Conservation (phyloP, 2,329 filamentous ascomycete genomes). For the Myrmaecium sp. region DNA sequence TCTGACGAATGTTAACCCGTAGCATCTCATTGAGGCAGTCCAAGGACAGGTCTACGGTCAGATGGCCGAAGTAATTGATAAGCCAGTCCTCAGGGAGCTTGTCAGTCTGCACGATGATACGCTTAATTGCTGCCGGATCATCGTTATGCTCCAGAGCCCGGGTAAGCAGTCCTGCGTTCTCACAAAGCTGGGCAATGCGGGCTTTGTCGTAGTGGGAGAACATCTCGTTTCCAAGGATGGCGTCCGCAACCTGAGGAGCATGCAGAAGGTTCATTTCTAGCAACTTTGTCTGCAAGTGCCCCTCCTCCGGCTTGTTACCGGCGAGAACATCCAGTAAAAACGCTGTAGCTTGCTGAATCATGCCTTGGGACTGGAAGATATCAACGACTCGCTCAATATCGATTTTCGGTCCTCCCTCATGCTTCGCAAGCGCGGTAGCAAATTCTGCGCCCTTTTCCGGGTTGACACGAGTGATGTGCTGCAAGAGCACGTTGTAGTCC, state of each 20-base stretch:
- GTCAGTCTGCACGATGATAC: conserved; percentile 68
- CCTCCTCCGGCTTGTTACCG: conserved; percentile 88
- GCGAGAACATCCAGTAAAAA: conserved; percentile 92
- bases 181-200: conserved; percentile 77
- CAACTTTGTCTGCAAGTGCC: conserved; percentile 78
- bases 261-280: conserved; percentile 97
- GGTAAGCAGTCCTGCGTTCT: conserved; percentile 63
- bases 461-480: conserved; percentile 82
- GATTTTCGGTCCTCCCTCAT: conserved; percentile 71
- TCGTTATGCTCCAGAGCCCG: conserved; percentile 84
- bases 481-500: conserved; percentile 83
- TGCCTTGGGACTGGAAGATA: conserved; percentile 93
- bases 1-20: conserved; percentile 90
- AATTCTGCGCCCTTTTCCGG: conserved; percentile 92
- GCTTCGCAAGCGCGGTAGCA: conserved; percentile 77
- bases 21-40: conserved; percentile 95
- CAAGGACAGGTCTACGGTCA: conserved; percentile 88
- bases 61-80: conserved; percentile 77
- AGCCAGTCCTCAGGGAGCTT: conserved; percentile 87
- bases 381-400: conserved; percentile 92
- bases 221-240: conserved; percentile 95
- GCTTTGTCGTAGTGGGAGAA: conserved; percentile 92
- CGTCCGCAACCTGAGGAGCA: conserved; percentile 92
- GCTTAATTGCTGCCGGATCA: conserved; percentile 77
- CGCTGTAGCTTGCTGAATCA: conserved; percentile 96